These are phyloP conservation scores for Ogataea pignaliae DNA, from an alignment of 805 yeast genomes.

Conservation along the genomic window DNA sequence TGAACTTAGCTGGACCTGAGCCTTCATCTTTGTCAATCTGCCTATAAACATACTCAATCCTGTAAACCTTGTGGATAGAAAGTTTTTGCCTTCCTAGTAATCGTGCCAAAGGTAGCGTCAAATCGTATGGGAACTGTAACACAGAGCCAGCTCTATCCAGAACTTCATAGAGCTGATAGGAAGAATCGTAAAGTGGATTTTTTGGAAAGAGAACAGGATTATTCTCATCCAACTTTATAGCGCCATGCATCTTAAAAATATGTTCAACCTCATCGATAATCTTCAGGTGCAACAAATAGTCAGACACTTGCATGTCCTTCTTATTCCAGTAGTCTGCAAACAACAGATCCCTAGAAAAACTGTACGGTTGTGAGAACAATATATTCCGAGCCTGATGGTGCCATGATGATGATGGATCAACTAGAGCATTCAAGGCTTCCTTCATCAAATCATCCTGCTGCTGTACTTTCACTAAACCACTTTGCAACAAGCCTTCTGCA, in stretches of 20 bases:
- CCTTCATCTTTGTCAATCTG: constrained; percentile 53
- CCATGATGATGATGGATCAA: constrained; percentile 93
- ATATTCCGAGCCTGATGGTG: constrained; percentile 87
- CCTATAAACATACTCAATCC: constrained; percentile 80
- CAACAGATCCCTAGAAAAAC: constrained; percentile 76
- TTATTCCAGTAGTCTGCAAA: constrained; percentile 52
- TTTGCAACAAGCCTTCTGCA: constrained; percentile 67
- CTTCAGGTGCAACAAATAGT: constrained; percentile 53
- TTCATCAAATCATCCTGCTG: constrained; percentile 87
- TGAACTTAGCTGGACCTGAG: constrained; percentile 70
- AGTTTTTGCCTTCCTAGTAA: constrained; percentile 60
- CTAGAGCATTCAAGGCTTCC: constrained; percentile 78
- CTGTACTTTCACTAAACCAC: constrained; percentile 82
- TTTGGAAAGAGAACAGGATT: constrained; percentile 76
- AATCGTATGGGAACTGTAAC: constrained; percentile 82
- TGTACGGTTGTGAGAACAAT: constrained; percentile 79
- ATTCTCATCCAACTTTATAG: constrained; percentile 58
- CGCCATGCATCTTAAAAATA: constrained; percentile 80
- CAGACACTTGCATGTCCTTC: constrained; percentile 31
- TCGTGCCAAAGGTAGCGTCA: constrained; percentile 87
- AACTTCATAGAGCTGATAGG: constrained; percentile 70
- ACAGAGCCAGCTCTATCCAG: constrained; percentile 85
- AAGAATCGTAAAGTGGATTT: constrained; percentile 61
- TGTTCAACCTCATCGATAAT: constrained; percentile 56
- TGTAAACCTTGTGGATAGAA: constrained; percentile 56